These are phyloP conservation scores for Globisporangium barbulae DNA, from an alignment of 352 stramenopile species.

Conservation along the genomic window DNA sequence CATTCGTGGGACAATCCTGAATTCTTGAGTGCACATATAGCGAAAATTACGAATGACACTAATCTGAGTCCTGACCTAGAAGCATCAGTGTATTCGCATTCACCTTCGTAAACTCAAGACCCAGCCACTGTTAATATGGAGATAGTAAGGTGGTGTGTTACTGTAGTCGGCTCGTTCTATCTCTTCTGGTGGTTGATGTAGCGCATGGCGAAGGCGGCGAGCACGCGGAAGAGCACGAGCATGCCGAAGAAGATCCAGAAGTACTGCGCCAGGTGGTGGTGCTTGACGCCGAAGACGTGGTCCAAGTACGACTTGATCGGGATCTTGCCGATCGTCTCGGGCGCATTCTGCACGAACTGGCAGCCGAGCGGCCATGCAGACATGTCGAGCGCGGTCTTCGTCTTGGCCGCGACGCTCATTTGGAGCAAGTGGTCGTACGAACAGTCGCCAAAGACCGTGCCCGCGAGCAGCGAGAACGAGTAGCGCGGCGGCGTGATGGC, in stretches of 20 bases:
- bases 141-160: too few relatives aligned
- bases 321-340: conserved; percentile 32
- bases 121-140: too few relatives aligned
- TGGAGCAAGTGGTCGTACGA: conserved; percentile 18
- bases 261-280: conserved; percentile 41
- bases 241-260: conserved; percentile 47
- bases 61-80: too few relatives aligned
- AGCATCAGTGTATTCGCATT: too few relatives aligned
- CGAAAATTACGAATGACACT: too few relatives aligned
- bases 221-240: conserved; percentile 45
- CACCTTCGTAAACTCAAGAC: too few relatives aligned
- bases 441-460: conserved; percentile 29
- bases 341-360: conserved; percentile 45
- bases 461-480: conserved; percentile 25
- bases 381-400: conserved; percentile 23
- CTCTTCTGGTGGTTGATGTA: conserved; percentile 22
- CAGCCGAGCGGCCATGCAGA: conserved; percentile 41
- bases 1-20: background rate
- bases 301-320: conserved; percentile 60
- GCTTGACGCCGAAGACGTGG: conserved; percentile 47
- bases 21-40: too few relatives aligned
- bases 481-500: conserved; percentile 31
- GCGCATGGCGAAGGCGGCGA: conserved; percentile 34
- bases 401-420: background rate
- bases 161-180: background rate